Percentiles rank a stretch among this genome's conserved stretches.
phyloP scores from a whole-genome alignment of 768 basidiomycete species.

The Filobasidium floriforme region DNA sequence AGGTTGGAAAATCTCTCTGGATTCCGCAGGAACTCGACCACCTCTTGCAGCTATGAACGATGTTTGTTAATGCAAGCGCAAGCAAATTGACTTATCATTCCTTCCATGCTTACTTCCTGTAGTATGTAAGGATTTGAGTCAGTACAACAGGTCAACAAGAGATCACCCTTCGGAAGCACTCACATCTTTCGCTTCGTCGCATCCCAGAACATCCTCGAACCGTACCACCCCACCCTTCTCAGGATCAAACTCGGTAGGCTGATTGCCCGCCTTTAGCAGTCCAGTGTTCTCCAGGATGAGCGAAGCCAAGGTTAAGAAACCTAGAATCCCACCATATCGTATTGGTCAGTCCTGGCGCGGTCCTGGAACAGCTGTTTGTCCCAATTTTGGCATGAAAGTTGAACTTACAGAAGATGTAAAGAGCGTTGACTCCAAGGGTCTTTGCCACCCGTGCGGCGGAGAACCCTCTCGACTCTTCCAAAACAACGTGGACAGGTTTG shows the following conservation, averaged over 20 bases:
- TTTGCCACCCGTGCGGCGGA: slow-evolving; percentile 12
- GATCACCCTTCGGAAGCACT: slow-evolving; percentile 26
- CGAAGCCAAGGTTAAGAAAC: slow-evolving; percentile 71
- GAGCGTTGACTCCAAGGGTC: slow-evolving; percentile 18
- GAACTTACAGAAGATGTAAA: slow-evolving; percentile 21
- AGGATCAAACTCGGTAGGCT: slow-evolving; percentile 74
- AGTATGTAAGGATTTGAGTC: background rate
- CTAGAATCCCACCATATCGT: slow-evolving; percentile 19
- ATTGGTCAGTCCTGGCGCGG: slow-evolving; percentile 23
- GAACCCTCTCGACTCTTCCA: slow-evolving; percentile 24
- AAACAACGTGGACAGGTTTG: slow-evolving; percentile 38
- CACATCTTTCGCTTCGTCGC: slow-evolving; percentile 92
- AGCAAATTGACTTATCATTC: no score
- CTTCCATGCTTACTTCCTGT: slow-evolving; percentile 4
- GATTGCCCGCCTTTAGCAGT: slow-evolving; percentile 71
- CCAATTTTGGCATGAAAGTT: no score
- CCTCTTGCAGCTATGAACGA: slow-evolving; percentile 75
- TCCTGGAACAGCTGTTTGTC: no score
- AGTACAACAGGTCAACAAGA: background rate
- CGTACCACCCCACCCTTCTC: slow-evolving; percentile 68
- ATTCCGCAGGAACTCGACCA: slow-evolving; percentile 91
- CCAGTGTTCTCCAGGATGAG: slow-evolving; percentile 90
- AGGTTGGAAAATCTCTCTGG: slow-evolving; percentile 80
- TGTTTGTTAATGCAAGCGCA: background rate
- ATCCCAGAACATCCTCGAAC: slow-evolving; percentile 93